These are phyloP conservation scores for Blastomyces gilchristii DNA, from an alignment of 2,329 filamentous ascomycete species.

Conservation along the genomic window DNA sequence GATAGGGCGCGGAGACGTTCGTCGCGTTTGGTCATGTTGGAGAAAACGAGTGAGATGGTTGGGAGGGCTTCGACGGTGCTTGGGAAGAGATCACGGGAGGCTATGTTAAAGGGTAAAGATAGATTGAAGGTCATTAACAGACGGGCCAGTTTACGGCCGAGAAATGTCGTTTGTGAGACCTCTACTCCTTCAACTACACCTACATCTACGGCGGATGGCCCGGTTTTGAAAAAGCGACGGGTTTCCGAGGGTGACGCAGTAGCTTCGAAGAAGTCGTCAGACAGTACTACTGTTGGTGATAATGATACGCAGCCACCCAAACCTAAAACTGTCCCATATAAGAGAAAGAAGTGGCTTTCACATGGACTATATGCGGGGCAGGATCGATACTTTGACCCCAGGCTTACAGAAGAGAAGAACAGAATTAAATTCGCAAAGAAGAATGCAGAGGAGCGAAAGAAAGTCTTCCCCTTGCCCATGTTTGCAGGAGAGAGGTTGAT, in stretches of 20 bases:
- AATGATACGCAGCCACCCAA: conserved; percentile 17
- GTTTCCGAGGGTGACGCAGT: conserved; percentile 29
- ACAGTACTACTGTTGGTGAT: conserved; percentile 15
- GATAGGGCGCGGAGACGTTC: conserved; percentile 32
- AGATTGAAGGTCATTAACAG: conserved; percentile 47
- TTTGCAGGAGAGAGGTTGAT: conserved; percentile 64
- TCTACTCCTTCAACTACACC: neutral
- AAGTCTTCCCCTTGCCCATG: conserved; percentile 60
- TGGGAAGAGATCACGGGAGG: conserved; percentile 52
- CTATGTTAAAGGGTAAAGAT: conserved; percentile 40
- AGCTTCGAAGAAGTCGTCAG: conserved; percentile 12
- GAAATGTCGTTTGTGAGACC: conserved; percentile 22
- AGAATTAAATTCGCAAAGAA: conserved; percentile 24
- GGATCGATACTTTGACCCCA: conserved; percentile 40
- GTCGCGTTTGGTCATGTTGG: conserved; percentile 34
- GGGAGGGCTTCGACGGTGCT: conserved; percentile 43
- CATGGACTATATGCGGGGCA: conserved; percentile 87
- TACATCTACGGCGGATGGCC: conserved; percentile 20
- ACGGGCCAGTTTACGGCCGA: conserved; percentile 49
- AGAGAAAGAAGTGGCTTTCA: conserved; percentile 63
- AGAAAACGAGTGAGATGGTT: conserved; percentile 37
- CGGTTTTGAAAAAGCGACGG: conserved; percentile 34
- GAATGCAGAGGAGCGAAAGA: conserved; percentile 18
- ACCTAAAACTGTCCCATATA: conserved; percentile 23
- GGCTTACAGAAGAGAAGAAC: conserved; percentile 41